Percentiles rank a stretch among this genome's conserved stretches.
Evolutionary conservation across 192 early-diverging fungal genomes (phyloP).

Genomic region (Backusella westeae): DNA sequence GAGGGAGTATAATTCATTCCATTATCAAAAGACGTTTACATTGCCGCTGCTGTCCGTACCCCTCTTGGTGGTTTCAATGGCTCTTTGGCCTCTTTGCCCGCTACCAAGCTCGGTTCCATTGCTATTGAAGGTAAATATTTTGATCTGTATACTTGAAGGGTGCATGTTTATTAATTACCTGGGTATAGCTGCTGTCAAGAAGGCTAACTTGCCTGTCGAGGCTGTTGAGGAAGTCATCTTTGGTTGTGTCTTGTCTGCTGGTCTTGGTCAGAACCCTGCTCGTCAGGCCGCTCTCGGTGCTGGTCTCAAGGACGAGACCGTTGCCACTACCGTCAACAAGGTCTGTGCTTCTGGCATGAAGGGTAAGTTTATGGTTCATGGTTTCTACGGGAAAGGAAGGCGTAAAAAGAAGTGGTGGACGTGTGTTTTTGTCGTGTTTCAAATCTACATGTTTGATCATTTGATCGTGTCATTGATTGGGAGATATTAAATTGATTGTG

Average conservation of each 20-base stretch:
- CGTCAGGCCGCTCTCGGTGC: slow-evolving; percentile 78
- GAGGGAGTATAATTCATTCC: neutral
- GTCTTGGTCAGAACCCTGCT: slow-evolving; percentile 84
- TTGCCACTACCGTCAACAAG: slow-evolving; percentile 83
- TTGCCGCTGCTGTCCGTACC: slow-evolving; percentile 88
- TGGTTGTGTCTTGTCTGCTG: slow-evolving; percentile 79
- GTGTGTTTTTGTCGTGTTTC: neutral
- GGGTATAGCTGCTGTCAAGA: slow-evolving; percentile 45
- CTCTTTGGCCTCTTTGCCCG: slow-evolving; percentile 77
- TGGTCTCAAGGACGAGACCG: slow-evolving; percentile 59
- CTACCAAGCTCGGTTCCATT: slow-evolving; percentile 80
- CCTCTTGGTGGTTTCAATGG: slow-evolving; percentile 92
- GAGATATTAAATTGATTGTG: neutral
- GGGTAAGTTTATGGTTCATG: slow-evolving; percentile 17
- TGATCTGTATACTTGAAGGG: neutral
- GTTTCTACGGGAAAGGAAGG: neutral
- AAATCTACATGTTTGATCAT: neutral
- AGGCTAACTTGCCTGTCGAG: slow-evolving; percentile 34
- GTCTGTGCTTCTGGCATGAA: slow-evolving; percentile 87
- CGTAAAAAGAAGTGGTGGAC: neutral
- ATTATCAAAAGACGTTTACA: slow-evolving; percentile 68
- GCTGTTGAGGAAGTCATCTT: slow-evolving; percentile 77
- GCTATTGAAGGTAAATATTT: slow-evolving; percentile 74
- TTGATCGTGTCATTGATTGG: neutral
- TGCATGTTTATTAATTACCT: neutral